Evolutionary conservation across 2,329 filamentous ascomycete genomes (phyloP).

Genomic region (Trichoderma sp.): DNA sequence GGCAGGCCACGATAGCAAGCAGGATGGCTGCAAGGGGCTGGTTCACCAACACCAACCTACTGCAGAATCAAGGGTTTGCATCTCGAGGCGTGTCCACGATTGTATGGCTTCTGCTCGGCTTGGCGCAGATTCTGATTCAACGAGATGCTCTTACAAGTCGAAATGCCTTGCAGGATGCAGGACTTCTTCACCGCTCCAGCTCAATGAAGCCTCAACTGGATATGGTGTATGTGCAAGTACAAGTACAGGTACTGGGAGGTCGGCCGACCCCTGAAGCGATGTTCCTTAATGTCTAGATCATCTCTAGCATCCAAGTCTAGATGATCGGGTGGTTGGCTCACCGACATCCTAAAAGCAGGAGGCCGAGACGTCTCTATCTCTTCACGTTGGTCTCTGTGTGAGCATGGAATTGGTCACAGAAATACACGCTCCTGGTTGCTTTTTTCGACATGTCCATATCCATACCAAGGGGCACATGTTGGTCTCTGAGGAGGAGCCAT

Average conservation of each 20-base stretch:
- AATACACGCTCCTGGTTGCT: neutral
- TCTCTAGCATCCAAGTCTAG: neutral
- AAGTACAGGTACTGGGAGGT: neutral
- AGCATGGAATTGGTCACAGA: neutral
- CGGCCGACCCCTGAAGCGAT: neutral
- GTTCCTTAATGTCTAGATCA: neutral
- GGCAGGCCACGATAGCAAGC: neutral
- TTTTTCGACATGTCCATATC: no score
- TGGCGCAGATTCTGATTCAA: neutral
- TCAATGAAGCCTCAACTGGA: no score
- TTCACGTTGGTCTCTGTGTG: neutral
- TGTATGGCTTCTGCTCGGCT: neutral
- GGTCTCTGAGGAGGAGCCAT: no score
- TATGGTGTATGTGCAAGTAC: neutral
- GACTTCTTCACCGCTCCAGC: slow-evolving; percentile 1
- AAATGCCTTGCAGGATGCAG: neutral
- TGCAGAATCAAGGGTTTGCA: neutral
- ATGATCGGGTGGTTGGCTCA: neutral
- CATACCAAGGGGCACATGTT: no score
- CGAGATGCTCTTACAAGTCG: neutral
- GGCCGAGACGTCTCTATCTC: neutral
- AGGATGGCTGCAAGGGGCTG: neutral
- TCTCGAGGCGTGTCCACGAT: neutral
- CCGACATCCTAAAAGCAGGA: neutral
- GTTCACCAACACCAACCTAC: neutral